Evolutionary conservation across 1,284 basidiomycete species (phyloP).

Genomic region (Cutaneotrichosporon dermatis): DNA sequence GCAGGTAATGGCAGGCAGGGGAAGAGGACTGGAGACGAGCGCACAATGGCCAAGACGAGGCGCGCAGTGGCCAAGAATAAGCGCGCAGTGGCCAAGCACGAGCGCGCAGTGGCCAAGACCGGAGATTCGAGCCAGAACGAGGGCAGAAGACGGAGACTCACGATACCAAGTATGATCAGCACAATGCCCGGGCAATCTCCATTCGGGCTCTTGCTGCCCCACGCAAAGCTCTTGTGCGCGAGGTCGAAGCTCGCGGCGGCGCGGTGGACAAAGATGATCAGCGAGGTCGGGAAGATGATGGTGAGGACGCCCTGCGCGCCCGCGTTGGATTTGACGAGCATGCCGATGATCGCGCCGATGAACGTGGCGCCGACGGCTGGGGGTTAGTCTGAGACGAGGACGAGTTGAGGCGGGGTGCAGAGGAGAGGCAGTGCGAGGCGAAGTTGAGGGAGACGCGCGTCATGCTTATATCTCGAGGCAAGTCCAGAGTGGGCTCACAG

Average conservation of each 20-base stretch:
- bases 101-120: too few species aligned
- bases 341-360: slow-evolving; percentile 54
- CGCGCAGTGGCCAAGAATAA: too few species aligned
- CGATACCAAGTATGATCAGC: slow-evolving; percentile 61
- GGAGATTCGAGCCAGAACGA: too few species aligned
- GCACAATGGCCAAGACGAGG: too few species aligned
- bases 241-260: slow-evolving; percentile 65
- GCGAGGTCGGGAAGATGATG: slow-evolving; percentile 67
- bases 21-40: too few species aligned
- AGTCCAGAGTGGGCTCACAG: too few species aligned
- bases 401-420: too few species aligned
- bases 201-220: slow-evolving; percentile 59
- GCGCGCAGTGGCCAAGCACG: too few species aligned
- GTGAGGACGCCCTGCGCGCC: slow-evolving; percentile 58
- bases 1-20: too few species aligned
- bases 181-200: slow-evolving; percentile 58
- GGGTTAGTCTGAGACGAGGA: background rate
- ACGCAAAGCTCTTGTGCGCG: slow-evolving; percentile 54
- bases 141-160: slow-evolving; percentile 29
- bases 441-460: too few species aligned
- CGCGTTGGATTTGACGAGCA: slow-evolving; percentile 55
- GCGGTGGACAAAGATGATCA: slow-evolving; percentile 67
- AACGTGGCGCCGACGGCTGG: background rate
- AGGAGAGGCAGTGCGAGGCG: too few species aligned
- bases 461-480: too few species aligned